Evolutionary conservation across 495 filamentous ascomycete species (phyloP).

Genomic region (Zalerion maritima): DNA sequence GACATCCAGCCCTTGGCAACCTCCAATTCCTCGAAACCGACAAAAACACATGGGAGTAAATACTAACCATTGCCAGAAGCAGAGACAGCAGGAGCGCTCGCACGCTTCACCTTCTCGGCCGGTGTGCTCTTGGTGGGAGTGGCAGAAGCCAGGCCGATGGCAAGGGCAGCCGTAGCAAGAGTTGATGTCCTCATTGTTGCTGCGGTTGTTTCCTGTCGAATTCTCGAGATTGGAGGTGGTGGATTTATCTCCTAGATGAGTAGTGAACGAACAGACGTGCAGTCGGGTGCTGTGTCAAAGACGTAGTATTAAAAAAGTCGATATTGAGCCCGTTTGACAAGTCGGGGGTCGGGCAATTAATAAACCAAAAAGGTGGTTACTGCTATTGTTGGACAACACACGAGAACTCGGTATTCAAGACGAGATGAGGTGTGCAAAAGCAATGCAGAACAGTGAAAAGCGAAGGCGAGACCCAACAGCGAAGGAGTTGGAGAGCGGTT

Average conservation of each 20-base stretch:
- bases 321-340: too few species aligned
- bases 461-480: slow-evolving; percentile 22
- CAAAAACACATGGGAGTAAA: background rate
- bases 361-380: slow-evolving; percentile 5
- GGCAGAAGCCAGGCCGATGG: slow-evolving; percentile 36
- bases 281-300: slow-evolving; percentile 5
- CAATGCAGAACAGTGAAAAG: slow-evolving; percentile 16
- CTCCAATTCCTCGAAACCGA: too few species aligned
- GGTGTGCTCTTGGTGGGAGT: slow-evolving; percentile 41
- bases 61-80: slow-evolving; percentile 32
- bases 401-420: too few species aligned
- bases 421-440: slow-evolving; percentile 6
- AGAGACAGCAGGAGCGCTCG: slow-evolving; percentile 26
- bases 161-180: slow-evolving; percentile 33
- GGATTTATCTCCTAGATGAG: slow-evolving; percentile 6
- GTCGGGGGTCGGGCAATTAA: too few species aligned
- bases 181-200: slow-evolving; percentile 38
- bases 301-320: slow-evolving; percentile 7
- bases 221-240: slow-evolving; percentile 1
- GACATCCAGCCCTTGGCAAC: too few species aligned
- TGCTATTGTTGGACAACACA: too few species aligned
- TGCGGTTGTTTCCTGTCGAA: slow-evolving; percentile 6
- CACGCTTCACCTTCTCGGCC: slow-evolving; percentile 39
- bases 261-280: slow-evolving; percentile 9
- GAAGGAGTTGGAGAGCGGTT: slow-evolving; percentile 21